phyloP scores from a whole-genome alignment of 805 yeast genomes.

The Zygosaccharomyces bisporus region DNA sequence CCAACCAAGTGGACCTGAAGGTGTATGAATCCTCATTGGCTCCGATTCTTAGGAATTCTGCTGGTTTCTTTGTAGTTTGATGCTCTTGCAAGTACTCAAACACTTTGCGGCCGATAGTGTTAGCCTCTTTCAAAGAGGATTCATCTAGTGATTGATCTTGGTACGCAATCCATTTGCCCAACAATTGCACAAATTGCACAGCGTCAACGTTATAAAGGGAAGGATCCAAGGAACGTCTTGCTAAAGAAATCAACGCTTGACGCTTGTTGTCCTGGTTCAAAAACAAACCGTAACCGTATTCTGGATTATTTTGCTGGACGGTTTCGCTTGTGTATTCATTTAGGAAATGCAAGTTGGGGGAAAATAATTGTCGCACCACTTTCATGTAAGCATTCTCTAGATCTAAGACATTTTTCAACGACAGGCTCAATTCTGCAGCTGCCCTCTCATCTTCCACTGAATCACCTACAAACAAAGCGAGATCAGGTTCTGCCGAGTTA shows the following conservation, averaged over 20 bases:
- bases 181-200: slow-evolving; percentile 47
- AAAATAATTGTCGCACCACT: slow-evolving; percentile 65
- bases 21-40: slow-evolving; percentile 44
- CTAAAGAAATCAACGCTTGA: slow-evolving; percentile 42
- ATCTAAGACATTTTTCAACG: slow-evolving; percentile 43
- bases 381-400: slow-evolving; percentile 76
- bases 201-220: slow-evolving; percentile 42
- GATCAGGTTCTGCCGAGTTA: slow-evolving; percentile 51
- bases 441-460: slow-evolving; percentile 11
- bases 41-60: slow-evolving; percentile 40
- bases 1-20: slow-evolving; percentile 65
- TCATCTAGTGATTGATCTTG: slow-evolving; percentile 39
- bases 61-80: slow-evolving; percentile 39
- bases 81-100: slow-evolving; percentile 41
- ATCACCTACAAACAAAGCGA: slow-evolving; percentile 57
- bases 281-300: slow-evolving; percentile 79
- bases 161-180: slow-evolving; percentile 68
- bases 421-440: slow-evolving; percentile 14
- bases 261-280: slow-evolving; percentile 54
- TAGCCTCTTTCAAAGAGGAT: slow-evolving; percentile 29
- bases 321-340: slow-evolving; percentile 50
- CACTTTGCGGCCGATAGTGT: slow-evolving; percentile 34
- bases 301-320: slow-evolving; percentile 62
- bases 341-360: slow-evolving; percentile 50
- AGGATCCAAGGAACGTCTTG: slow-evolving; percentile 45